Evolutionary conservation across 495 filamentous ascomycete species (phyloP).

Genomic region (Penicillium simplicissimum): DNA sequence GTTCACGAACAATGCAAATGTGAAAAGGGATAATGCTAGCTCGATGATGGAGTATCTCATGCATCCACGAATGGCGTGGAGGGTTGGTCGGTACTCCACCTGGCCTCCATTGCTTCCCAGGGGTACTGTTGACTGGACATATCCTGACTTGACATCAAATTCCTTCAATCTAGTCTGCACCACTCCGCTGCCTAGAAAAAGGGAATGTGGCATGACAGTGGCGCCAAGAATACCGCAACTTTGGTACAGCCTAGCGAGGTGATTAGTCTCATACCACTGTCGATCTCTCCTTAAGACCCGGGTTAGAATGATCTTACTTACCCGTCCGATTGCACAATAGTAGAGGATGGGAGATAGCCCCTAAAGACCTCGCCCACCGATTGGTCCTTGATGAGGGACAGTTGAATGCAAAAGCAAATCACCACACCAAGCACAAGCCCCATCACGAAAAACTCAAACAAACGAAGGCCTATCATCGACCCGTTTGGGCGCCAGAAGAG

Average conservation of each 20-base stretch:
- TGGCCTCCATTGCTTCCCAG: constrained; percentile 48
- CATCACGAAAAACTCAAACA: constrained; percentile 83
- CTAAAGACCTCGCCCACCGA: constrained; percentile 74
- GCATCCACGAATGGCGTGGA: constrained; percentile 74
- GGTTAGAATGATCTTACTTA: constrained; percentile 28
- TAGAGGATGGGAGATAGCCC: constrained; percentile 78
- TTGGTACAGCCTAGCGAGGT: constrained; percentile 68
- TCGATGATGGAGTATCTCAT: constrained; percentile 80
- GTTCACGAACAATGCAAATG: constrained; percentile 94
- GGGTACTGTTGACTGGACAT: constrained; percentile 46
- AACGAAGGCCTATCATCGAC: constrained; percentile 67
- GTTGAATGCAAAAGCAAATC: constrained; percentile 87
- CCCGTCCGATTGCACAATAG: constrained; percentile 69
- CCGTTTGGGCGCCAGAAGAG: constrained; percentile 81
- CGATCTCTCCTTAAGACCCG: neutral
- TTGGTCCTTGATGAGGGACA: constrained; percentile 71
- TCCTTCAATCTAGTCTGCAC: constrained; percentile 80
- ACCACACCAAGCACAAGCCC: constrained; percentile 79
- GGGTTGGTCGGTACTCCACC: constrained; percentile 71
- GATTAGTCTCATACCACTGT: constrained; percentile 4
- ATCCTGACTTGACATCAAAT: constrained; percentile 66
- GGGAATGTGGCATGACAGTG: constrained; percentile 91
- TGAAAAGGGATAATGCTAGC: constrained; percentile 75
- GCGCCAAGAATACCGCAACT: constrained; percentile 91
- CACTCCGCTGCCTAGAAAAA: constrained; percentile 87